These are phyloP conservation scores for Chlamydomonas incerta DNA, from an alignment of 139 green algal genomes.

Conservation along the genomic window DNA sequence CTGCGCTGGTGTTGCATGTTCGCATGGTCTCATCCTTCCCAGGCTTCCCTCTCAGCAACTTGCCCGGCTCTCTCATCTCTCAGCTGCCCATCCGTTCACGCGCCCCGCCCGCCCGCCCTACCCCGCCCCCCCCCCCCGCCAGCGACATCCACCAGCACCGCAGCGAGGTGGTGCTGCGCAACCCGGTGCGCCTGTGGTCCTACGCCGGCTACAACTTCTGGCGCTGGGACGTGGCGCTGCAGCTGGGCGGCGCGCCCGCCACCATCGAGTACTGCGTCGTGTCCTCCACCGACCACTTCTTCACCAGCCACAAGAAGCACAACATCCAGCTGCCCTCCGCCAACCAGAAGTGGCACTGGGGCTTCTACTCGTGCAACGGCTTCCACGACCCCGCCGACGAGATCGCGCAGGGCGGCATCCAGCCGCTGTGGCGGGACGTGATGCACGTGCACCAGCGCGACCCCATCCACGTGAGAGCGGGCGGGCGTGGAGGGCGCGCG, in stretches of 20 bases:
- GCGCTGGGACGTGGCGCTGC: slow-evolving; percentile 22
- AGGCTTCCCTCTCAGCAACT: no score
- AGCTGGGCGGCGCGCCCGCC: slow-evolving; percentile 1
- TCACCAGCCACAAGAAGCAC: slow-evolving; percentile 15
- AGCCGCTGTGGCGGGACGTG: slow-evolving; percentile 54
- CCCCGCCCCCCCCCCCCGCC: not conserved
- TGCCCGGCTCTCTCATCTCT: not conserved
- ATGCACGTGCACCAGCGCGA: slow-evolving; percentile 22
- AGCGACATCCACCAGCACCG: slow-evolving; percentile 3
- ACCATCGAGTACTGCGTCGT: not conserved
- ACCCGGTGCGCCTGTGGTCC: not conserved
- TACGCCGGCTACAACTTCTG: slow-evolving; percentile 50
- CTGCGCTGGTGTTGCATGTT: no score
- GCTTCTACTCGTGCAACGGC: slow-evolving; percentile 61
- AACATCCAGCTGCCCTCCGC: slow-evolving; percentile 44
- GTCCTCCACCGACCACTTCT: slow-evolving; percentile 26
- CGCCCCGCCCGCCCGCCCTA: not conserved
- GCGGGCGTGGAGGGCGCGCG: not conserved
- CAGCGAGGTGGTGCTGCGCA: not conserved
- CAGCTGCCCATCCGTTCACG: not conserved
- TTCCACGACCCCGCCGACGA: slow-evolving; percentile 39
- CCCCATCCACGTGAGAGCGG: slow-evolving; percentile 21
- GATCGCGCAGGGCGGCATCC: slow-evolving; percentile 27
- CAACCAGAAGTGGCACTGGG: slow-evolving; percentile 54
- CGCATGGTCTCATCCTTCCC: no score